Conservation (phyloP, 2,329 filamentous ascomycete genomes). For the Lojkania enalia region DNA sequence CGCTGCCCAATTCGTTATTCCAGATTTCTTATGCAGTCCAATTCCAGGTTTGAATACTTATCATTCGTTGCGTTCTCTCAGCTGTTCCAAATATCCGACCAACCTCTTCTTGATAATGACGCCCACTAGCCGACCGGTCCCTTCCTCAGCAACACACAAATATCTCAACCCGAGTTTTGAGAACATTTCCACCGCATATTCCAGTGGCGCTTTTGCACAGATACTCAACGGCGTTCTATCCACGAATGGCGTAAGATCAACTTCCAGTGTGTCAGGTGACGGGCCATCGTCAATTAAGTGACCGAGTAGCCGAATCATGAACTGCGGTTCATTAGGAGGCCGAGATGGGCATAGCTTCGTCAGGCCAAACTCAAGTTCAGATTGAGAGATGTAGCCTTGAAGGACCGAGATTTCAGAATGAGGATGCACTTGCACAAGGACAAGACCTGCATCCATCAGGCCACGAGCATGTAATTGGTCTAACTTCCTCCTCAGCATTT, state of each 20-base stretch:
- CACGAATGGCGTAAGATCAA: conserved; percentile 55
- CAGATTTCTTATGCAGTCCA: too few species aligned
- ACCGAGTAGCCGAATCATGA: conserved; percentile 46
- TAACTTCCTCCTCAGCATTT: conserved; percentile 52
- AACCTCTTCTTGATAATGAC: conserved; percentile 63
- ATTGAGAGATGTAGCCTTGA: conserved; percentile 60
- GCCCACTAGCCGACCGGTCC: conserved; percentile 54
- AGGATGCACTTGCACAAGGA: conserved; percentile 51
- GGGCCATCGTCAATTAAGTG: conserved; percentile 32
- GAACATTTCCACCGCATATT: conserved; percentile 64
- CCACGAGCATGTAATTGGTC: conserved; percentile 53
- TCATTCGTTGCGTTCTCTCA: conserved; percentile 21
- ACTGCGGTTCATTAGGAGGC: conserved; percentile 37
- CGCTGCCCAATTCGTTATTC: too few species aligned
- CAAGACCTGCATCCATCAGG: conserved; percentile 61
- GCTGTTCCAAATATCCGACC: conserved; percentile 55
- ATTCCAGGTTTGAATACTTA: not conserved
- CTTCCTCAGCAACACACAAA: conserved; percentile 59
- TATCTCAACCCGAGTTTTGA: conserved; percentile 59
- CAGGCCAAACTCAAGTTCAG: conserved; percentile 57
- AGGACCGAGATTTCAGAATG: conserved; percentile 43
- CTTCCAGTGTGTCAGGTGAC: conserved; percentile 23
- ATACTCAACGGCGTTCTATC: conserved; percentile 59
- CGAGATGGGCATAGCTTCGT: conserved; percentile 36
- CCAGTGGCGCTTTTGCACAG: conserved; percentile 57